A percentile compares a stretch with the other conserved stretches of the same genome.
Conservation (phyloP, 768 basidiomycete species). For the Mycena epipterygia region DNA sequence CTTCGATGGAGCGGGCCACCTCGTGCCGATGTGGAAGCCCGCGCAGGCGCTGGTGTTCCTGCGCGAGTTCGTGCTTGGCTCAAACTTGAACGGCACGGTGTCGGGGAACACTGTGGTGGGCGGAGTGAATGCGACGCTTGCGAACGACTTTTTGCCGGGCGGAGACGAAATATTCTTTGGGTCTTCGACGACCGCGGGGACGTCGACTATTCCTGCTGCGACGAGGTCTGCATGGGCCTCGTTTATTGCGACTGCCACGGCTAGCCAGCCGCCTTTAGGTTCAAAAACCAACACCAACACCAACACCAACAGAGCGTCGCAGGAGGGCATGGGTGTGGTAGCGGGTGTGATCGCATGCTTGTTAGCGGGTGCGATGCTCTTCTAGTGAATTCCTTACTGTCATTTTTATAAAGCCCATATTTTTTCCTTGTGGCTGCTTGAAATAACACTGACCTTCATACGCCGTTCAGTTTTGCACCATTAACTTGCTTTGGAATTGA, state of each 20-base stretch:
- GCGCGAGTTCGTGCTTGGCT: conserved; percentile 64
- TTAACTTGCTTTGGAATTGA: too few species aligned
- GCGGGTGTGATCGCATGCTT: neutral
- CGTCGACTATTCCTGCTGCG: conserved; percentile 52
- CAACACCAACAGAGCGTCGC: neutral
- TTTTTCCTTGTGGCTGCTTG: too few species aligned
- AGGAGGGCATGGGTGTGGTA: neutral
- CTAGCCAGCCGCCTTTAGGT: neutral
- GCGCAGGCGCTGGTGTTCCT: conserved; percentile 57
- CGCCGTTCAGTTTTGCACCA: too few species aligned
- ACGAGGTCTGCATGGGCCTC: conserved; percentile 55
- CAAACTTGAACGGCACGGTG: conserved; percentile 61
- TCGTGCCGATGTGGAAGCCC: conserved; percentile 34
- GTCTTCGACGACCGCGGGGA: conserved; percentile 53
- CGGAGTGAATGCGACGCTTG: conserved; percentile 55
- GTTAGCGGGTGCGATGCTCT: conserved; percentile 11
- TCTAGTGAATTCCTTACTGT: conserved; percentile 3
- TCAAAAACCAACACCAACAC: conserved; percentile 1
- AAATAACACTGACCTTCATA: too few species aligned
- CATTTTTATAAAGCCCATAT: too few species aligned
- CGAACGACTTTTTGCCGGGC: conserved; percentile 51
- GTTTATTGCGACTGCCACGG: conserved; percentile 47
- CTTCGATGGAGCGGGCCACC: conserved; percentile 36
- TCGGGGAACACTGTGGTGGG: conserved; percentile 29
- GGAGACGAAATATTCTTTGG: conserved; percentile 59